These are phyloP conservation scores for Trypanosoma theileri DNA, from an alignment of 208 protist genomes.

Conservation along the genomic window DNA sequence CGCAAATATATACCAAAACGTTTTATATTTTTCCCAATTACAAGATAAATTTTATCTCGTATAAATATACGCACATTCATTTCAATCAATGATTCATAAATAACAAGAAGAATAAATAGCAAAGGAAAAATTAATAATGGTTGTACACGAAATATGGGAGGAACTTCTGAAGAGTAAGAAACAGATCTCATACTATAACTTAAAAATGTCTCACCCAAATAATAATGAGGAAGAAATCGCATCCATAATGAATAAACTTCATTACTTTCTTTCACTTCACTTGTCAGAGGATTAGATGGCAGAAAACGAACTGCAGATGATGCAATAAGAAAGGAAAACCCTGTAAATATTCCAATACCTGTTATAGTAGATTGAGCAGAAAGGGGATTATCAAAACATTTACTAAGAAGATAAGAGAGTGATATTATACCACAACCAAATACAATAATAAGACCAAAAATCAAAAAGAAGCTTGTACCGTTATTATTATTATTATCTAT, in stretches of 20 bases:
- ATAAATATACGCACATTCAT: slow-evolving; percentile 5
- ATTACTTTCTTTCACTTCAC: slow-evolving; percentile 3
- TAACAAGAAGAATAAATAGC: not conserved
- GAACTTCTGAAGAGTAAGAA: not conserved
- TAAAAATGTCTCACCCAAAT: slow-evolving; percentile 18
- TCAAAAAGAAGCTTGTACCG: slow-evolving; percentile 6
- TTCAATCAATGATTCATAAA: slow-evolving; percentile 5
- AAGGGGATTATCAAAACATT: slow-evolving; percentile 19
- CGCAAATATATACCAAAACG: not conserved
- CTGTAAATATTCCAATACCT: slow-evolving; percentile 15
- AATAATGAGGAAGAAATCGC: slow-evolving; percentile 24
- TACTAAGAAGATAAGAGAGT: slow-evolving; percentile 26
- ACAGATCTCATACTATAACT: not conserved
- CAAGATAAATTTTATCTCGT: slow-evolving; percentile 5
- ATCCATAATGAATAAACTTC: slow-evolving; percentile 16
- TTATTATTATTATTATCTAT: not conserved
- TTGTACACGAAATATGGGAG: not conserved
- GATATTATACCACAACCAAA: slow-evolving; percentile 22
- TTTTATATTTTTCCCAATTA: not conserved
- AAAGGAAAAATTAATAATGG: not conserved
- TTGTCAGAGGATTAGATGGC: slow-evolving; percentile 14
- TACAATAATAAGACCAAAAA: slow-evolving; percentile 21
- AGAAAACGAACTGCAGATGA: slow-evolving; percentile 18
- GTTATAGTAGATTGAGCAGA: slow-evolving; percentile 26
- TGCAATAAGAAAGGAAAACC: slow-evolving; percentile 24